Conservation (phyloP, 2,329 filamentous ascomycete genomes). For the Fusarium guadeloupense region DNA sequence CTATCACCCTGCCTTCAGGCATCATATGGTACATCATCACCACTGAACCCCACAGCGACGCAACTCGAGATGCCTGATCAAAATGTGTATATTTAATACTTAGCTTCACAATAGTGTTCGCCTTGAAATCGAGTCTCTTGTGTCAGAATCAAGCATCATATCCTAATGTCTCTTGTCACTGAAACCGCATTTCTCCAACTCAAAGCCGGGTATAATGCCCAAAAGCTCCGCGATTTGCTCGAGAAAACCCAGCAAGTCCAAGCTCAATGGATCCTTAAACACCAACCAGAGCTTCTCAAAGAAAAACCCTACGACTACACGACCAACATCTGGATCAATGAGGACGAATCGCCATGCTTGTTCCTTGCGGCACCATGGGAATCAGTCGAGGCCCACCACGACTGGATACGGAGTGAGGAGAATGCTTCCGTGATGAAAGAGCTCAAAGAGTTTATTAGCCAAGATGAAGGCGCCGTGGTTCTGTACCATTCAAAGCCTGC, state of each 20-base stretch:
- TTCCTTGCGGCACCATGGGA: conserved; percentile 59
- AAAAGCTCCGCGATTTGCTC: conserved; percentile 48
- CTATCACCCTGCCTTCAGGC: conserved; percentile 9
- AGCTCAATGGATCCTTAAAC: conserved; percentile 51
- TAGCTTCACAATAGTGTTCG: not conserved
- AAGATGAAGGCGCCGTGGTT: conserved; percentile 46
- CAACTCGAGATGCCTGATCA: conserved; percentile 11
- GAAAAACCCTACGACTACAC: conserved; percentile 45
- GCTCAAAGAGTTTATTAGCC: conserved; percentile 48
- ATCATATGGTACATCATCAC: conserved; percentile 5
- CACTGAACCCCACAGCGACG: conserved; percentile 18
- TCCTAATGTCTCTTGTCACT: conserved; percentile 50
- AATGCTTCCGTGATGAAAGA: conserved; percentile 50
- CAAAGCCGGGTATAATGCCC: conserved; percentile 40
- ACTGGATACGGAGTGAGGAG: conserved; percentile 56
- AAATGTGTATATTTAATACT: not conserved
- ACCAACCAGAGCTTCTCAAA: conserved; percentile 49
- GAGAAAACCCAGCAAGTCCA: conserved; percentile 49
- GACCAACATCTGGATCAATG: conserved; percentile 49
- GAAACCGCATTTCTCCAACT: conserved; percentile 53
- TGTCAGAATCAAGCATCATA: not conserved
- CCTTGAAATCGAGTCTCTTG: not conserved
- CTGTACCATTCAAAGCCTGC: conserved; percentile 55
- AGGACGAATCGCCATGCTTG: conserved; percentile 49
- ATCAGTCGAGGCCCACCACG: conserved; percentile 51